phyloP scores from a whole-genome alignment of 2,329 filamentous ascomycete species.

The Aspergillus ibericus region DNA sequence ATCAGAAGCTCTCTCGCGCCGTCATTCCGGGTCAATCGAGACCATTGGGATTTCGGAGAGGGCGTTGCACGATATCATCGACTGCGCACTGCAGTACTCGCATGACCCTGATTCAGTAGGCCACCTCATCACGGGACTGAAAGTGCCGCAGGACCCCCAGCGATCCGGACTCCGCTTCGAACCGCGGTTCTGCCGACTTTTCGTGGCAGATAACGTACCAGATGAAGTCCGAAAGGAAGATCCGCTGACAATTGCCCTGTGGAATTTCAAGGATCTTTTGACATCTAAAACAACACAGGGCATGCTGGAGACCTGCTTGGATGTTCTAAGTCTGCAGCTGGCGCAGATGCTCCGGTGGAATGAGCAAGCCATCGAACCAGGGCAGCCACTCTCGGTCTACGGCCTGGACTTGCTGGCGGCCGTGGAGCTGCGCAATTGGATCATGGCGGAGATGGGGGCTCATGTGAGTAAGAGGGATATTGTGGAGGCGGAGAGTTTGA shows the following conservation, averaged over 20 bases:
- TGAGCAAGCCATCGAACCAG: not conserved
- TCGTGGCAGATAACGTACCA: not conserved
- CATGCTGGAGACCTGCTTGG: too few species aligned
- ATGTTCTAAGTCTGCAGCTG: not conserved
- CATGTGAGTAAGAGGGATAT: conserved; percentile 9
- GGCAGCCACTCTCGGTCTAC: not conserved
- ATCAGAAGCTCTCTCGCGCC: not conserved
- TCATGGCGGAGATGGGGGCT: conserved; percentile 9
- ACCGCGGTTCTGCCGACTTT: not conserved
- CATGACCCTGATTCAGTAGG: not conserved
- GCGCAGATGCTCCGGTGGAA: not conserved
- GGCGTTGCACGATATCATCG: not conserved
- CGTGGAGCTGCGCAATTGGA: conserved; percentile 5
- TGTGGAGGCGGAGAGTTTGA: conserved; percentile 10
- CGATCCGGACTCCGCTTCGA: not conserved
- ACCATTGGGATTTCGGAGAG: not conserved
- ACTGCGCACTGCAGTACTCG: not conserved
- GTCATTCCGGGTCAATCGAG: not conserved
- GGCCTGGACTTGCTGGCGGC: conserved; percentile 4
- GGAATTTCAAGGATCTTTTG: not conserved
- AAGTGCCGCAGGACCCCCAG: not conserved
- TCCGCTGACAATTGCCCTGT: not conserved
- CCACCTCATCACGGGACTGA: not conserved
- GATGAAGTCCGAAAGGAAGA: not conserved
- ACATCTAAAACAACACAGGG: not conserved